Conservation (phyloP, 352 stramenopile genomes). For the Halophytophthora polymorphica region DNA sequence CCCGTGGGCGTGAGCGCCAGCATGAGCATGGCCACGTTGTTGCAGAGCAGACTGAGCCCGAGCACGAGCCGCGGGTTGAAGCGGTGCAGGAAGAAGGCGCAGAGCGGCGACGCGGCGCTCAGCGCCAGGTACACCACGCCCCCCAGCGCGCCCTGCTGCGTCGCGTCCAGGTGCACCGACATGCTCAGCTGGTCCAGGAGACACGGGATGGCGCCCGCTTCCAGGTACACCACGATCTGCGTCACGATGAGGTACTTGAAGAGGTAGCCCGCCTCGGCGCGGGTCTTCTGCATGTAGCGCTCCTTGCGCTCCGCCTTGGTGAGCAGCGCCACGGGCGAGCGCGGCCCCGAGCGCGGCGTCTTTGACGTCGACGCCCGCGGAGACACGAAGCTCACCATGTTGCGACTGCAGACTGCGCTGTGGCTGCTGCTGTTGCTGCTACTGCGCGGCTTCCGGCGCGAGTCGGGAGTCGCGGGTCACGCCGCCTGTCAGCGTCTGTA, state of each 20-base stretch:
- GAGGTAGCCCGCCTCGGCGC: slow-evolving; percentile 68
- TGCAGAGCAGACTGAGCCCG: slow-evolving; percentile 65
- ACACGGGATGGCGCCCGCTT: slow-evolving; percentile 78
- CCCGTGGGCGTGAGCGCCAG: slow-evolving; percentile 71
- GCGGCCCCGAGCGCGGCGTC: neutral
- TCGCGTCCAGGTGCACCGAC: slow-evolving; percentile 61
- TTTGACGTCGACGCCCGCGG: neutral
- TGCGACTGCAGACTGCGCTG: neutral
- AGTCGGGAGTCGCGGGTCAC: no score
- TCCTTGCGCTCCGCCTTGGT: slow-evolving; percentile 61
- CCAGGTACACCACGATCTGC: slow-evolving; percentile 80
- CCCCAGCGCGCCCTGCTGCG: slow-evolving; percentile 73
- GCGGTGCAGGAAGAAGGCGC: slow-evolving; percentile 65
- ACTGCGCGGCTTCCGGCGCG: no score
- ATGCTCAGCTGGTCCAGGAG: slow-evolving; percentile 77
- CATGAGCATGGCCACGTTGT: slow-evolving; percentile 73
- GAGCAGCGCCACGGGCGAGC: slow-evolving; percentile 6
- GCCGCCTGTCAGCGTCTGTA: no score
- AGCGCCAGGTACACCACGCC: slow-evolving; percentile 79
- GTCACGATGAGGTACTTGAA: slow-evolving; percentile 88
- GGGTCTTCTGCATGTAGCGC: slow-evolving; percentile 70
- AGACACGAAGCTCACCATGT: slow-evolving; percentile 32
- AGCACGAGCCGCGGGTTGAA: slow-evolving; percentile 68
- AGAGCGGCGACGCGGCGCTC: slow-evolving; percentile 73
- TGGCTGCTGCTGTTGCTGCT: no score